Evolutionary conservation across 2,329 filamentous ascomycete genomes (phyloP), one percentile per base, ranked within the genome.

Genomic region (Bipolaris sorokiniana): DNA sequence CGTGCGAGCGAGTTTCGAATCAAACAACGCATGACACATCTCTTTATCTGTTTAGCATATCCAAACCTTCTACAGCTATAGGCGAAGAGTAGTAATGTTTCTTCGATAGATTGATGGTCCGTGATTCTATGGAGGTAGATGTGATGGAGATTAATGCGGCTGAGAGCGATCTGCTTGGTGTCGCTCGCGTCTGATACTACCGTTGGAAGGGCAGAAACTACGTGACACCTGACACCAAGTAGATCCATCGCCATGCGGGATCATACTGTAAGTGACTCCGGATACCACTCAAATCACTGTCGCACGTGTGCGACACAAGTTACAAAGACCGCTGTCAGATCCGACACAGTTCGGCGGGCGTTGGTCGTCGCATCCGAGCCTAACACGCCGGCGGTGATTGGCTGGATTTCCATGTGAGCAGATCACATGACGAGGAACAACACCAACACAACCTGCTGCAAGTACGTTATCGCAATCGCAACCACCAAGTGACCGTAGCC

Each of bases 311-410:
- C 26, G 26, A 28, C 26, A 28, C 26, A 2, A 28, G 26, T 28
- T 28, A 28, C 26, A 28, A 10, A 28, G 26, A 28, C 26, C 26
- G 26, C 9, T 28, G 26, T 10, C 9, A 28, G 26, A 28, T 28
- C 26, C 26, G 26, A 28, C 26, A 28, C 26, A 28, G 7, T 10
- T 10, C 7, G 9, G 3, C 26, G 26, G 26, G 6, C 10, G 9
- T 28, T 28, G 26, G 26, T 10, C 7, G 26, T 10, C 7, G 26
- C 10, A 52, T 42, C 41, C 48, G 42, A 48, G 40, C 33, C 31
- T 23, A 36, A 52, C 48, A 36, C 54, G 48, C 54, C 42, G 42
- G 31, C 22, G 1, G 28, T 3, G 18, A n/a, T 36, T 42, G 28
- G 34, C 41, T 52, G 44, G 42, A n/a, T 20, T 28, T 11, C 40